Conservation (phyloP, 306 rosid species). For the Medicago arabica region DNA sequence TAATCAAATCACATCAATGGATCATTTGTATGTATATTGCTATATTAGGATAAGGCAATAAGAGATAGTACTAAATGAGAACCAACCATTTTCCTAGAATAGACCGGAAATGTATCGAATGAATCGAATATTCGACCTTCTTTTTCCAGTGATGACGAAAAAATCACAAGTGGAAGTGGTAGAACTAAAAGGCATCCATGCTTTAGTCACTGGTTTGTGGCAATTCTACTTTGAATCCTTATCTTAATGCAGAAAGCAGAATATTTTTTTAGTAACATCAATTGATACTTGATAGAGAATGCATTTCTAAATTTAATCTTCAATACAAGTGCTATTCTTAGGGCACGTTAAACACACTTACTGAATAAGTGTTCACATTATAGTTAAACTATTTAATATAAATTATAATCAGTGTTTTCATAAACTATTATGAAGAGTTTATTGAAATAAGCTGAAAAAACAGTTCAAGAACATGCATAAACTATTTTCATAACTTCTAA, state of each 20-base stretch:
- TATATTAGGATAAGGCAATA: slow-evolving; percentile 38
- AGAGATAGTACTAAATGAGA: slow-evolving; percentile 10
- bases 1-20: slow-evolving; percentile 19
- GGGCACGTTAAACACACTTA: not conserved
- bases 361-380: no score
- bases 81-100: slow-evolving; percentile 42
- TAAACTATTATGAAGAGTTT: no score
- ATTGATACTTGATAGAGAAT: not conserved
- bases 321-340: not conserved
- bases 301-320: slow-evolving; percentile 5
- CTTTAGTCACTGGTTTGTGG: slow-evolving; percentile 23
- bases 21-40: slow-evolving; percentile 15
- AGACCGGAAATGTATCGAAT: slow-evolving; percentile 24
- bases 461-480: not conserved
- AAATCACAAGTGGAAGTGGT: slow-evolving; percentile 33
- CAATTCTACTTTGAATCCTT: slow-evolving; percentile 37
- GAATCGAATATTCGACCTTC: slow-evolving; percentile 41
- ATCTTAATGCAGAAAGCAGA: slow-evolving; percentile 36
- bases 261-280: not conserved
- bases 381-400: no score
- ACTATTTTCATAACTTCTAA: not conserved
- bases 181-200: slow-evolving; percentile 27
- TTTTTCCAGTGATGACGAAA: slow-evolving; percentile 34
- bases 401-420: no score
- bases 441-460: not conserved